Evolutionary conservation across 2,329 filamentous ascomycete species (phyloP).

Genomic region (Neonectria ditissima): DNA sequence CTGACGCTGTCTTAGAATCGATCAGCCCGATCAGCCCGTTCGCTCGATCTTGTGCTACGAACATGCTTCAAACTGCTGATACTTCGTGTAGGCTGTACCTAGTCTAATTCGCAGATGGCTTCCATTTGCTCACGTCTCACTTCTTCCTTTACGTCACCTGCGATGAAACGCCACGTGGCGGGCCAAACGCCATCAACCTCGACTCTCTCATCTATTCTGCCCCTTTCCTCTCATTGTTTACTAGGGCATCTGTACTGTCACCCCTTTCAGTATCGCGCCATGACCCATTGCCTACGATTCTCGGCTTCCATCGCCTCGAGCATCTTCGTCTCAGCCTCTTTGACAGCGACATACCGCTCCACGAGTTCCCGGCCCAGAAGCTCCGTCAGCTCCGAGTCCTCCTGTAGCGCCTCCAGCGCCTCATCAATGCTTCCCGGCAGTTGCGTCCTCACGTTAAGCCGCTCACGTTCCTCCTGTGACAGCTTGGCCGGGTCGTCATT

Average conservation of each 20-base stretch:
- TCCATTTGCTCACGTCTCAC: not conserved
- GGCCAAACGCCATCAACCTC: not conserved
- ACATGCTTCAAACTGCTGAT: not conserved
- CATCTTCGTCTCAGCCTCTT: slow-evolving; percentile 65
- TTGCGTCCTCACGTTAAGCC: slow-evolving; percentile 65
- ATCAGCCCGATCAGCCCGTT: not conserved
- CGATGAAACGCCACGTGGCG: not conserved
- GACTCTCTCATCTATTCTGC: not conserved
- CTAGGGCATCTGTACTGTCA: not conserved
- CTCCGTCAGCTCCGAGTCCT: slow-evolving; percentile 59
- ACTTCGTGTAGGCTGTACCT: not conserved
- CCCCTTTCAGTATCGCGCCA: slow-evolving; percentile 68
- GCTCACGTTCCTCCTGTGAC: slow-evolving; percentile 58
- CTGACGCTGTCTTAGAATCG: not conserved
- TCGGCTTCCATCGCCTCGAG: slow-evolving; percentile 58
- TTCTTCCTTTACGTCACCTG: not conserved
- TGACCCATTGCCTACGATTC: slow-evolving; percentile 68
- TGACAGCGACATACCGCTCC: slow-evolving; percentile 67
- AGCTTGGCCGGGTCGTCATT: slow-evolving; percentile 64
- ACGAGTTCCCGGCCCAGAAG: slow-evolving; percentile 65
- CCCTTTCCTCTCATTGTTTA: not conserved
- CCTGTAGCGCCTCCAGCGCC: slow-evolving; percentile 64
- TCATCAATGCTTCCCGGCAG: slow-evolving; percentile 67
- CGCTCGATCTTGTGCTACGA: not conserved
- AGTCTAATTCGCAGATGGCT: not conserved